Evolutionary conservation across 2,329 filamentous ascomycete genomes (phyloP).

Genomic region (Epichloe scottii): DNA sequence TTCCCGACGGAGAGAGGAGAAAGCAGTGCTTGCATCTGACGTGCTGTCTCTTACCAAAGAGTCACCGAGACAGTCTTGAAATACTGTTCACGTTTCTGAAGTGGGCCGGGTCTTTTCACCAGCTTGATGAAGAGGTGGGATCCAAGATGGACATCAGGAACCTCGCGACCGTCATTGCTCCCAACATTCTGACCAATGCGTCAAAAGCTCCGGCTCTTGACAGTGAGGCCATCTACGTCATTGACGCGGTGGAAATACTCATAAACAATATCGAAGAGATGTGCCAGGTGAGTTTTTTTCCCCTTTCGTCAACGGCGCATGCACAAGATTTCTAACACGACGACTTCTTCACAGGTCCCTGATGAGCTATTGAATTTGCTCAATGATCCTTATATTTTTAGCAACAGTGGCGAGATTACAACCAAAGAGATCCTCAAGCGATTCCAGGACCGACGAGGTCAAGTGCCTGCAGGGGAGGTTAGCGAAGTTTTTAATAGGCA

Average conservation of each 20-base stretch:
- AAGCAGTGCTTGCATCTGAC: constrained; percentile 79
- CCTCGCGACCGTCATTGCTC: constrained; percentile 90
- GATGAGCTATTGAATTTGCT: constrained; percentile 81
- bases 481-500: constrained; percentile 43
- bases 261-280: constrained; percentile 93
- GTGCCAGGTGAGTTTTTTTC: constrained; percentile 66
- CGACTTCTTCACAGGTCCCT: constrained; percentile 53
- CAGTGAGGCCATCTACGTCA: constrained; percentile 81
- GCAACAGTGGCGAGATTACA: constrained; percentile 72
- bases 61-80: constrained; percentile 86
- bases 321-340: neutral
- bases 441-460: constrained; percentile 64
- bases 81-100: constrained; percentile 93
- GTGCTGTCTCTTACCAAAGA: constrained; percentile 85
- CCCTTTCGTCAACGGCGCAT: neutral
- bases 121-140: constrained; percentile 90
- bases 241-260: constrained; percentile 81
- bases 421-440: constrained; percentile 95
- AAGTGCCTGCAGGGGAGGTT: constrained; percentile 47
- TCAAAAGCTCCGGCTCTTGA: constrained; percentile 57
- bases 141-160: constrained; percentile 99
- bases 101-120: constrained; percentile 94
- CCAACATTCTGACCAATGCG: constrained; percentile 75
- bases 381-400: constrained; percentile 71
- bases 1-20: constrained; percentile 67